Percentiles rank a stretch among this genome's conserved stretches.
Conservation (phyloP, 345 rosid species). For the Populus deltoides region DNA sequence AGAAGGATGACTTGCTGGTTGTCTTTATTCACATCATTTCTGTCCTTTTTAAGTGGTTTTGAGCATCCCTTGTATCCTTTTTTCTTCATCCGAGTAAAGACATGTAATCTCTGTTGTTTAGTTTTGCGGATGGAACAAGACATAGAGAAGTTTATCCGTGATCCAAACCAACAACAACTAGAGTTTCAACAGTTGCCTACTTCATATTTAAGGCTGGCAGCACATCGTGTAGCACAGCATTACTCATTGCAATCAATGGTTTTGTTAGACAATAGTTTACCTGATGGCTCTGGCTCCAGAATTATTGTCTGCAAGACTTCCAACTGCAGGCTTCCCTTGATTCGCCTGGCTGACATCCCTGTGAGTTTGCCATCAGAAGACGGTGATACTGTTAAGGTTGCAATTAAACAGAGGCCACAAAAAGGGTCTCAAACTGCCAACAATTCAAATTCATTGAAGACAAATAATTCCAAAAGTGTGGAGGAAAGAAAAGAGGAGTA, state of each 20-base stretch:
- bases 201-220: conserved; percentile 74
- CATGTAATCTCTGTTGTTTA: conserved; percentile 21
- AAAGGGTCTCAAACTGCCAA: conserved; percentile 35
- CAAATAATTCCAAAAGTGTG: conserved; percentile 58
- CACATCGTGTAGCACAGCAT: conserved; percentile 85
- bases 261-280: conserved; percentile 54
- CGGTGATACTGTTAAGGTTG: conserved; percentile 51
- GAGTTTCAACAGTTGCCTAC: conserved; percentile 84
- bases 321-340: conserved; percentile 49
- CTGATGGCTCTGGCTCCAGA: conserved; percentile 66
- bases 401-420: conserved; percentile 76
- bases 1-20: not conserved
- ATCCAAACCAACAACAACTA: conserved; percentile 56
- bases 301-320: conserved; percentile 69
- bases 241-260: conserved; percentile 81
- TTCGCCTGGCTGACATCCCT: conserved; percentile 76
- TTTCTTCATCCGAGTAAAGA: not conserved
- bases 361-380: conserved; percentile 61
- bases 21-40: not conserved
- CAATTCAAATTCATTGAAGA: conserved; percentile 38
- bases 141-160: conserved; percentile 61
- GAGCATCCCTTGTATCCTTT: not conserved
- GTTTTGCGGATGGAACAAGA: conserved; percentile 86
- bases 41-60: not conserved
- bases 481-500: conserved; percentile 88